Percentiles rank a stretch among this genome's conserved stretches.
Evolutionary conservation across 768 basidiomycete genomes (phyloP).

Genomic region (Lactarius pseudohatsudake): DNA sequence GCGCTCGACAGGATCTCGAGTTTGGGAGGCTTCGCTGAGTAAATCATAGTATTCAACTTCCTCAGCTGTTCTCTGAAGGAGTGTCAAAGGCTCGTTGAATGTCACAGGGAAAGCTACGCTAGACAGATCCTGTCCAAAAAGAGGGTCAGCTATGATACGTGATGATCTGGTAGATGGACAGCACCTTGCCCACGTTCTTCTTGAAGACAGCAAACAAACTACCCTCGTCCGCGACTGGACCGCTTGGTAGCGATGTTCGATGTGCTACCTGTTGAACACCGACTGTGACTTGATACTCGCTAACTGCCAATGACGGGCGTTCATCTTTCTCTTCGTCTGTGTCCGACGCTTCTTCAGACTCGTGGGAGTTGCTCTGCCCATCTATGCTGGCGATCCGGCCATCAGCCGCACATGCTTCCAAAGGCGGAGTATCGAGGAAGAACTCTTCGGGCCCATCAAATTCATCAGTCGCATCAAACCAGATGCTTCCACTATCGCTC

Average conservation of each 20-base stretch:
- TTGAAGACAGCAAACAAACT: constrained; percentile 80
- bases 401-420: constrained; percentile 33
- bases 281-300: constrained; percentile 13
- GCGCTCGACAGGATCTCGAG: constrained; percentile 60
- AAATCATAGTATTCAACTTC: constrained; percentile 78
- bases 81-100: constrained; percentile 85
- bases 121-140: constrained; percentile 62
- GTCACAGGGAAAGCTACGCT: constrained; percentile 83
- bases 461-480: constrained; percentile 74
- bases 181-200: constrained; percentile 86
- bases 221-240: constrained; percentile 69
- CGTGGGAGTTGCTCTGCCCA: constrained; percentile 45
- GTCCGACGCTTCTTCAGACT: constrained; percentile 55
- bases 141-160: constrained; percentile 12
- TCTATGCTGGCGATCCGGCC: constrained; percentile 39
- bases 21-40: constrained; percentile 60
- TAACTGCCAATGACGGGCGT: constrained; percentile 17
- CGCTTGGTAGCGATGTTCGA: constrained; percentile 59
- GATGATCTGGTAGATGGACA: constrained; percentile 24
- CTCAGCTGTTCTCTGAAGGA: constrained; percentile 80
- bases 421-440: constrained; percentile 41
- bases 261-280: constrained; percentile 37
- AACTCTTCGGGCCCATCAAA: constrained; percentile 69
- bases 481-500: constrained; percentile 46
- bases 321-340: constrained; percentile 42